phyloP scores from a whole-genome alignment of 139 green algal species.

The Chloropicon primus region DNA sequence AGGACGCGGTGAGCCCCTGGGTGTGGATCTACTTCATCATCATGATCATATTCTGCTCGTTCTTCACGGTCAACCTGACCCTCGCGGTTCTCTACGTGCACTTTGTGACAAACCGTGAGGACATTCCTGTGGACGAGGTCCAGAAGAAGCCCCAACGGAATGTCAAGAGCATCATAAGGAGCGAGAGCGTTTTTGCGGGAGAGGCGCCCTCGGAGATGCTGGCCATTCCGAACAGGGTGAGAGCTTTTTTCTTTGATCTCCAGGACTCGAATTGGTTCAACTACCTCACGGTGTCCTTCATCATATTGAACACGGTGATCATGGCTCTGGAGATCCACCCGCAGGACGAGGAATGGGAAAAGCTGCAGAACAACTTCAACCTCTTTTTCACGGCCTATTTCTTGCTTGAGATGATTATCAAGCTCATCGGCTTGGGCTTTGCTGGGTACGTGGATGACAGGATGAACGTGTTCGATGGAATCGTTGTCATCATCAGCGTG shows the following conservation, averaged over 20 bases:
- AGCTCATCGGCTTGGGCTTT: conserved; percentile 10
- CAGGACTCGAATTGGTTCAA: conserved; percentile 25
- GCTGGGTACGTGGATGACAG: conserved; percentile 4
- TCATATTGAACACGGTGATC: conserved; percentile 36
- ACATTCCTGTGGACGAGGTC: background rate
- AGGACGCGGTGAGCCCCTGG: conserved; percentile 37
- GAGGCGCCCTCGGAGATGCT: background rate
- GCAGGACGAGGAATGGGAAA: conserved; percentile 15
- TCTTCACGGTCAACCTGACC: conserved; percentile 67
- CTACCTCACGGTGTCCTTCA: conserved; percentile 20
- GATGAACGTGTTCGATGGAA: conserved; percentile 49
- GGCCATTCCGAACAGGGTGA: background rate
- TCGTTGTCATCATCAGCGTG: conserved; percentile 35
- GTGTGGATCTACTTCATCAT: conserved; percentile 52
- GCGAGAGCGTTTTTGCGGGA: background rate
- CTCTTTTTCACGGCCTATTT: conserved; percentile 9
- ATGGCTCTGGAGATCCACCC: conserved; percentile 32
- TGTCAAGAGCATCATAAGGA: background rate
- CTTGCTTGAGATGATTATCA: conserved; percentile 14
- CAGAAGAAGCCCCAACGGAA: background rate
- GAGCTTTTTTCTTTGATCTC: background rate
- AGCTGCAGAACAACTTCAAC: conserved; percentile 26
- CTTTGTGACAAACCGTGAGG: conserved; percentile 13
- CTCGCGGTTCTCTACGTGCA: conserved; percentile 42
- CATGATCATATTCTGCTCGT: conserved; percentile 53